A percentile compares a stretch with the other conserved stretches of the same genome.
Evolutionary conservation across 495 filamentous ascomycete species (phyloP).

Genomic region (Penicillium bialowiezense): DNA sequence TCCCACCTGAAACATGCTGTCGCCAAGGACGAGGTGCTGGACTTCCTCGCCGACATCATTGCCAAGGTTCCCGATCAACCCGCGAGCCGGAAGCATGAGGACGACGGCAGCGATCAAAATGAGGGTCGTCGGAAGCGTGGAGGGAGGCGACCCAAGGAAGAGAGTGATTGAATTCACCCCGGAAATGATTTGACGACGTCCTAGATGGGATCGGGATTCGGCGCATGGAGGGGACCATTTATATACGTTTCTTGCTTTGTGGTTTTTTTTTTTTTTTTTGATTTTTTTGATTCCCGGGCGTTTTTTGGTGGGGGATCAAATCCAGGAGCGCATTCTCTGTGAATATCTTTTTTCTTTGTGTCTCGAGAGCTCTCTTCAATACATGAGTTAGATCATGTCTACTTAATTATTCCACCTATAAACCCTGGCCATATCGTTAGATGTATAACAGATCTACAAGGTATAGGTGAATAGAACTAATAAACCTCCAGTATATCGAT

Average conservation of each 20-base stretch:
- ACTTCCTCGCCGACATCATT: slow-evolving; percentile 92
- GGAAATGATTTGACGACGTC: slow-evolving; percentile 20
- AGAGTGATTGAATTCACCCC: slow-evolving; percentile 32
- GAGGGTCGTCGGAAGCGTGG: slow-evolving; percentile 50
- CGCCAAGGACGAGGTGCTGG: slow-evolving; percentile 79
- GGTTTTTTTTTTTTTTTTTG: slow-evolving; percentile 2
- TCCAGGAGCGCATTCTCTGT: slow-evolving; percentile 34
- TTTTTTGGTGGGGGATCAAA: slow-evolving; percentile 28
- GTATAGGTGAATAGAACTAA: too few species aligned
- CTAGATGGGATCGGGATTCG: slow-evolving; percentile 24
- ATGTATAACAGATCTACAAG: too few species aligned
- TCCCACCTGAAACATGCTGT: slow-evolving; percentile 89
- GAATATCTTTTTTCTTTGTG: slow-evolving; percentile 20
- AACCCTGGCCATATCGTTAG: too few species aligned
- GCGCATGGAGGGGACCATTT: slow-evolving; percentile 19
- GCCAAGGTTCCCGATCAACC: slow-evolving; percentile 76
- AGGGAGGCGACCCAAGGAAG: slow-evolving; percentile 46
- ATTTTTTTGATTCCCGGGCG: slow-evolving; percentile 23
- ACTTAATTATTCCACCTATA: too few species aligned
- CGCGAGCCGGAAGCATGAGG: slow-evolving; percentile 50
- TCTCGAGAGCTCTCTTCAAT: background rate
- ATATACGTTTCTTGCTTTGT: slow-evolving; percentile 4
- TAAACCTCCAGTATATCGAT: too few species aligned
- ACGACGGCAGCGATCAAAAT: slow-evolving; percentile 49
- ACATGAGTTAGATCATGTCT: too few species aligned